Evolutionary conservation across 2,329 filamentous ascomycete genomes (phyloP), one percentile per base, ranked within the genome.

Genomic region (Atkinsonella hypoxylon): DNA sequence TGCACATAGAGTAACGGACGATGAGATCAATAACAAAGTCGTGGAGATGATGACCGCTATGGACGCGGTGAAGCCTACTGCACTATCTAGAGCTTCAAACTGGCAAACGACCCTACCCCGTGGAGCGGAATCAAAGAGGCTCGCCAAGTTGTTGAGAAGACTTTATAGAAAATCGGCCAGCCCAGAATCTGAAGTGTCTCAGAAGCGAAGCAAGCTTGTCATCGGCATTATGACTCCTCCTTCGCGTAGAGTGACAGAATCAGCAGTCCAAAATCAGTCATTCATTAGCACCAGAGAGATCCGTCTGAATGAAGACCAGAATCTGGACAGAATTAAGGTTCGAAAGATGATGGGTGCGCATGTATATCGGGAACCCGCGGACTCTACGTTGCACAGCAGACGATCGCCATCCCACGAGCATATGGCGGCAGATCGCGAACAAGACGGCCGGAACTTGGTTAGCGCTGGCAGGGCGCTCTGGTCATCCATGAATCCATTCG

Each of bases 31-130:
- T 26, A 51, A 61, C n/a, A 70, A 70, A 51, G 54, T 68, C 11
- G 49, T 50, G 4, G 62, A 62, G 12, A 70, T 70, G 67, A 54
- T 70, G 22, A 62, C 67, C 11, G 64, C 66, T 6, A 67, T 61
- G 2, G 52, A 66, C 34, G 58, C 60, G 12, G 54, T 69, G 6
- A 70, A 69, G 50, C 61, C 66, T 26, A 55, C 52, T 4, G 50
- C 55, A n/a, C 49, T 54, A 7, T 53, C 51, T 2, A 45, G 45
- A 26, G 26, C 26, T 26, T 7, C 26, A 26, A 26, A 26, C 26
- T 26, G 26, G 26, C 26, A 26, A 26, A 4, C 26, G 26, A 26
- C 8, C 26, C 26, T 26, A 8, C 26, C 26, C 26, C 26, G 62
- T 1, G 60, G 61, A 48, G 57, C 61, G 9, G 59, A 61, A 4